Evolutionary conservation across 768 basidiomycete species (phyloP).

Genomic region (Panellus pusillus): DNA sequence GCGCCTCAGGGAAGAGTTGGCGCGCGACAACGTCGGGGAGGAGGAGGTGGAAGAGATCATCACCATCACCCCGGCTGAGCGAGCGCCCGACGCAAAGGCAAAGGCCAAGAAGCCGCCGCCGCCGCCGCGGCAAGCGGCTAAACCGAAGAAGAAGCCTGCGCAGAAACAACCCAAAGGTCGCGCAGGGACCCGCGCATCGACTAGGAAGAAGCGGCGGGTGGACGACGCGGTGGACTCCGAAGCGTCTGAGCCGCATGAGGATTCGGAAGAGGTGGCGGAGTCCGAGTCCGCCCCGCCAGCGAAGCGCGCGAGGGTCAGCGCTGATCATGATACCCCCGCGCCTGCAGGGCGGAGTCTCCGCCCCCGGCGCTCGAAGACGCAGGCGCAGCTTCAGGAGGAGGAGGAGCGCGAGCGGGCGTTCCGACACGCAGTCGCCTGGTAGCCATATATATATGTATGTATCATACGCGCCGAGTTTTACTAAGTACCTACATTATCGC

Average conservation of each 20-base stretch:
- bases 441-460: conserved; percentile 16
- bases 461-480: no score
- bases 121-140: conserved; percentile 4
- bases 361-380: conserved; percentile 55
- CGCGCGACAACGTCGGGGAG: conserved; percentile 6
- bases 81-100: conserved; percentile 7
- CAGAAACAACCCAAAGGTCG: conserved; percentile 15
- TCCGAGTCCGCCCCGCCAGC: conserved; percentile 24
- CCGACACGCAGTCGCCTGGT: conserved; percentile 44
- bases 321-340: conserved; percentile 13
- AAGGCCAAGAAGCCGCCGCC: conserved; percentile 18
- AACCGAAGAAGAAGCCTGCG: conserved; percentile 15
- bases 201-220: conserved; percentile 24
- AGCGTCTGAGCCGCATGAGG: conserved; percentile 21
- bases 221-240: conserved; percentile 27
- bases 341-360: conserved; percentile 52
- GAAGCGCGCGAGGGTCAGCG: conserved; percentile 34
- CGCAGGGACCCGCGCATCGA: conserved; percentile 16
- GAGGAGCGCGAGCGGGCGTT: conserved; percentile 50
- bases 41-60: not conserved
- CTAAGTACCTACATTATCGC: no score
- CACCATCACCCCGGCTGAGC: conserved; percentile 1
- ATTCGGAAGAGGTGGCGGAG: conserved; percentile 22
- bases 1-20: conserved; percentile 17
- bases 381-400: conserved; percentile 49